Percentiles rank a stretch among this genome's conserved stretches.
Evolutionary conservation across 179 eudicot genomes (phyloP).

Genomic region (Actinidia chinensis): DNA sequence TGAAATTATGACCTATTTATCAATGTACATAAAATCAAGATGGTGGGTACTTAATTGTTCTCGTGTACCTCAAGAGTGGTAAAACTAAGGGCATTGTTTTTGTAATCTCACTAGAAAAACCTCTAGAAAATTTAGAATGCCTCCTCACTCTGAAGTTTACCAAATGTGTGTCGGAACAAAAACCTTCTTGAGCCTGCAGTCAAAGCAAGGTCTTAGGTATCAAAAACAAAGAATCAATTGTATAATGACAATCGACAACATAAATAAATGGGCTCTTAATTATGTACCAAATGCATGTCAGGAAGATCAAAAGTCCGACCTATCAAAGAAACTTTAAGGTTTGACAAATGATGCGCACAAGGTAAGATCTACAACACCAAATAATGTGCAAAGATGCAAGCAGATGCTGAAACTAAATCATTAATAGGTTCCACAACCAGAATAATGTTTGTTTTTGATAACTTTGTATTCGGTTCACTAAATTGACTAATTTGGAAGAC

Average conservation of each 20-base stretch:
- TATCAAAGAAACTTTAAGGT: background rate
- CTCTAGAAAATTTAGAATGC: no score
- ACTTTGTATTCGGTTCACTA: no score
- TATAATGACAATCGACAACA: background rate
- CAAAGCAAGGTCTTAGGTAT: slow-evolving; percentile 16
- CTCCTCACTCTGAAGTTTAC: slow-evolving; percentile 93
- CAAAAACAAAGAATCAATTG: background rate
- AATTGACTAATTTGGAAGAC: no score
- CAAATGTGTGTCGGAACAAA: slow-evolving; percentile 79
- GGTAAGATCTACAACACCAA: background rate
- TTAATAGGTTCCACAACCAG: background rate
- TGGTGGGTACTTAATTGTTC: background rate
- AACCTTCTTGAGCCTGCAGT: slow-evolving; percentile 85
- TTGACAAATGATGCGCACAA: background rate
- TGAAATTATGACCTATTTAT: background rate
- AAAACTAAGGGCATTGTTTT: background rate
- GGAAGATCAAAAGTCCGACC: no score
- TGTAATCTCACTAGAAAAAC: background rate
- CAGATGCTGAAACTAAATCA: background rate
- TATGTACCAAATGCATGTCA: background rate
- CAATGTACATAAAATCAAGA: background rate
- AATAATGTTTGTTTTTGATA: no score
- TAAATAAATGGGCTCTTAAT: background rate
- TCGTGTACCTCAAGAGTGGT: background rate
- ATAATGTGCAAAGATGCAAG: background rate